phyloP scores from a whole-genome alignment of 1,284 basidiomycete species.

The Ceratobasidium theobromae region DNA sequence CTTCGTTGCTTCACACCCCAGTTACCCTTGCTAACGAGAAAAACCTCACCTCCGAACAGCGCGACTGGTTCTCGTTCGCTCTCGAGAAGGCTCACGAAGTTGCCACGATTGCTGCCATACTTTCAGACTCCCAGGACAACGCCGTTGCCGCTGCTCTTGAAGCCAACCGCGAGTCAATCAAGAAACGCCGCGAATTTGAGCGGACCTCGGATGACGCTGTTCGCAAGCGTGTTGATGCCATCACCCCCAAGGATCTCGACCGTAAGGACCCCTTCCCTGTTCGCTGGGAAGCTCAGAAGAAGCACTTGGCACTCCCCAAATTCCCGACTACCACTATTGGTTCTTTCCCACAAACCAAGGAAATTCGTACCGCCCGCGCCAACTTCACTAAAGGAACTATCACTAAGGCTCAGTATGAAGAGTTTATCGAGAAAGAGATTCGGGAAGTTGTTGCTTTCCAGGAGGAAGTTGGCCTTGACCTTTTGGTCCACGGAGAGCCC shows the following conservation, averaged over 20 bases:
- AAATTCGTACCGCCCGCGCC: conserved; percentile 94
- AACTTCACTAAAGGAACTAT: conserved; percentile 94
- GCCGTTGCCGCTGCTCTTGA: conserved; percentile 70
- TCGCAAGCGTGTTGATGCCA: conserved; percentile 91
- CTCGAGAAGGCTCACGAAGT: conserved; percentile 96
- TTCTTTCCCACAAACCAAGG: conserved; percentile 99
- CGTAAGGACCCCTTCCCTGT: conserved; percentile 89
- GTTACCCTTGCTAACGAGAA: conserved; percentile 93
- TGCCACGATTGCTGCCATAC: conserved; percentile 77
- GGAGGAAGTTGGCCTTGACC: conserved; percentile 93
- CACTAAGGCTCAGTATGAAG: conserved; percentile 86
- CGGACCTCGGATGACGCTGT: conserved; percentile 92
- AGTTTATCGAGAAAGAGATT: conserved; percentile 99
- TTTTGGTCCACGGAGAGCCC: conserved; percentile 98
- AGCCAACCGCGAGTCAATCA: conserved; percentile 89
- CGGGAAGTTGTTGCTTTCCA: conserved; percentile 94
- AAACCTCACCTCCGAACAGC: conserved; percentile 87
- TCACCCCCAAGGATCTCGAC: conserved; percentile 85
- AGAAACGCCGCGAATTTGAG: conserved; percentile 96
- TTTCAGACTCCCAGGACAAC: conserved; percentile 80
- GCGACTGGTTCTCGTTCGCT: conserved; percentile 99
- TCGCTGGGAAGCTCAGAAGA: conserved; percentile 88
- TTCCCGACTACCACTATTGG: conserved; percentile 99
- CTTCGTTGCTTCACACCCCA: conserved; percentile 97
- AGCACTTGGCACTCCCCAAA: conserved; percentile 88